These are phyloP conservation scores for Boehmeria nivea DNA, from an alignment of 306 rosid genomes.

Conservation along the genomic window DNA sequence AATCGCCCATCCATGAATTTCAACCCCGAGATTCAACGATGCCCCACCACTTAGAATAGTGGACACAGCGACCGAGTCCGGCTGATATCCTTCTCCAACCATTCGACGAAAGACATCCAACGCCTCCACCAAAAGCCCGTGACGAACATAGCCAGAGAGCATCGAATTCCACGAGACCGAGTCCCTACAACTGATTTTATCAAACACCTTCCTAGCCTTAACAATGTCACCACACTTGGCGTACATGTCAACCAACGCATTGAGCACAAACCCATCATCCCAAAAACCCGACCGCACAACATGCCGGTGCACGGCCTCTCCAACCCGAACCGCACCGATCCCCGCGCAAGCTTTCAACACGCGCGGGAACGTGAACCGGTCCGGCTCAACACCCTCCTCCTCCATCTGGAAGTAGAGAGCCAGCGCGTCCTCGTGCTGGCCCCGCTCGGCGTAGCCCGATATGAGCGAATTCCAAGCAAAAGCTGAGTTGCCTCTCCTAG, in stretches of 20 bases:
- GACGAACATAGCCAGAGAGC: slow-evolving; percentile 62
- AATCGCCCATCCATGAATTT: slow-evolving; percentile 75
- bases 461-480: slow-evolving; percentile 89
- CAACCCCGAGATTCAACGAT: slow-evolving; percentile 37
- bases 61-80: slow-evolving; percentile 63
- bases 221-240: slow-evolving; percentile 88
- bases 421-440: slow-evolving; percentile 63
- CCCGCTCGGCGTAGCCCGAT: slow-evolving; percentile 64
- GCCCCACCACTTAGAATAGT: slow-evolving; percentile 37
- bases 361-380: slow-evolving; percentile 64
- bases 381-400: slow-evolving; percentile 72
- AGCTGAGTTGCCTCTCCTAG: slow-evolving; percentile 37
- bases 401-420: slow-evolving; percentile 92
- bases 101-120: slow-evolving; percentile 42
- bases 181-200: slow-evolving; percentile 48
- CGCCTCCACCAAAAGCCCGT: slow-evolving; percentile 57
- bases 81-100: slow-evolving; percentile 47
- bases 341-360: slow-evolving; percentile 83
- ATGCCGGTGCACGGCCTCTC: slow-evolving; percentile 72
- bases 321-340: slow-evolving; percentile 63
- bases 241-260: slow-evolving; percentile 83
- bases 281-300: slow-evolving; percentile 54
- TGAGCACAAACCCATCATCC: slow-evolving; percentile 60
- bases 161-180: slow-evolving; percentile 83
- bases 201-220: slow-evolving; percentile 62